These are phyloP conservation scores for Penicillium sp. DNA, from an alignment of 2,329 filamentous ascomycete genomes.

Conservation along the genomic window DNA sequence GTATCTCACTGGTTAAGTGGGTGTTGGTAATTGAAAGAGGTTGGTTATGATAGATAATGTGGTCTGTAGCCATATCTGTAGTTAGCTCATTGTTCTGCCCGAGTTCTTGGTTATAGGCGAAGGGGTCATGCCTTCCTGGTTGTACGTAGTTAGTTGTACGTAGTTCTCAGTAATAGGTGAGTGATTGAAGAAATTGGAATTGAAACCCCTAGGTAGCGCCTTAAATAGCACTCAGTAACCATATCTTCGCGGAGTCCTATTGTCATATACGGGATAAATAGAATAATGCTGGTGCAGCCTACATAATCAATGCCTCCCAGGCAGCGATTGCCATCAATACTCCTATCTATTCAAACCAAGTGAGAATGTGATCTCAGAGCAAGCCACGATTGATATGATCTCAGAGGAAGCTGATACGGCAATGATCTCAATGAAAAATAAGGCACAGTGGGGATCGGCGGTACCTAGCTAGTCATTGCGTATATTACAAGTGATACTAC, in stretches of 20 bases:
- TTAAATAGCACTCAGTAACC: background rate
- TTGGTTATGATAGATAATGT: too few species aligned
- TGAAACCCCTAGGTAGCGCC: background rate
- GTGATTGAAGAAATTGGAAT: background rate
- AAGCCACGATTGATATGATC: background rate
- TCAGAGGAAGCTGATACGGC: background rate
- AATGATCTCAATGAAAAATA: background rate
- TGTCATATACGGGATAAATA: background rate
- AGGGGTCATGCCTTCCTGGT: background rate
- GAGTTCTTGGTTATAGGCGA: background rate
- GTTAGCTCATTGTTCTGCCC: background rate
- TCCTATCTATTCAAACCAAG: too few species aligned
- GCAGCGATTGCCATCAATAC: background rate
- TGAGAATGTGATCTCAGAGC: background rate
- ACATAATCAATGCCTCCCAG: background rate
- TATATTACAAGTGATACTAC: too few species aligned
- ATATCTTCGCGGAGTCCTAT: too few species aligned
- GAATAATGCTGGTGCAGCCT: background rate
- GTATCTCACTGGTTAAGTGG: too few species aligned
- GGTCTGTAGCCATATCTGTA: background rate
- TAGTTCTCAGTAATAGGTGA: background rate
- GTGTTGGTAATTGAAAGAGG: too few species aligned
- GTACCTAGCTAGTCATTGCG: too few species aligned
- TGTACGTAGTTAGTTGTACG: too few species aligned
- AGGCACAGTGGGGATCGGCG: background rate